A percentile compares a stretch with the other conserved stretches of the same genome.
These are phyloP conservation scores for Aspergillus heteromorphus DNA, from an alignment of 495 filamentous ascomycete species.

Conservation along the genomic window DNA sequence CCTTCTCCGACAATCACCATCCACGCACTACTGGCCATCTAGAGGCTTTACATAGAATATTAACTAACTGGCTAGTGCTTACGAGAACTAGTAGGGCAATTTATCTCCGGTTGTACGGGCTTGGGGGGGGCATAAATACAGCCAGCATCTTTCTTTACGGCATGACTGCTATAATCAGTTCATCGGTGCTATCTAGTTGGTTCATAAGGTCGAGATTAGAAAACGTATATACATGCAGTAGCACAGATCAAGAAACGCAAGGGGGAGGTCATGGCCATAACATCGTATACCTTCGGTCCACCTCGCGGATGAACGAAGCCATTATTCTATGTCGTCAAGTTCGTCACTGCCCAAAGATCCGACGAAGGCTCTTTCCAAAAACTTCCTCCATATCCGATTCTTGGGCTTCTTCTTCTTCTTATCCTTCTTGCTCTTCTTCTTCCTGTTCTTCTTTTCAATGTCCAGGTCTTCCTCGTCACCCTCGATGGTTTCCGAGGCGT, in stretches of 20 bases:
- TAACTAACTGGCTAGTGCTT: no score
- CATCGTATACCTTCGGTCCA: neutral
- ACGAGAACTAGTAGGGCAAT: no score
- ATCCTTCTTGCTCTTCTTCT: slow-evolving; percentile 11
- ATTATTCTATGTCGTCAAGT: slow-evolving; percentile 14
- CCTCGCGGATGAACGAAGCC: neutral
- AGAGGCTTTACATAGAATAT: no score
- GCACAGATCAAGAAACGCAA: neutral
- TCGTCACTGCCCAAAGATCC: slow-evolving; percentile 47
- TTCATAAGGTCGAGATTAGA: slow-evolving; percentile 2
- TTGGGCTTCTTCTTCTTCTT: slow-evolving; percentile 43
- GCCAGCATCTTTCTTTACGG: no score
- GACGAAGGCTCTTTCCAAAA: slow-evolving; percentile 75
- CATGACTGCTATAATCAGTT: no score
- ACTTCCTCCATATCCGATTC: slow-evolving; percentile 63
- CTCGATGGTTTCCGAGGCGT: slow-evolving; percentile 15
- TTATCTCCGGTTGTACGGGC: no score
- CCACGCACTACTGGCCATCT: no score
- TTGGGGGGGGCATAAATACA: no score
- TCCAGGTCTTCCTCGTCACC: slow-evolving; percentile 11
- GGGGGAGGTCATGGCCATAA: neutral
- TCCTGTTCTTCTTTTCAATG: neutral
- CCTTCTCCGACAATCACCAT: no score
- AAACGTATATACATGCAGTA: neutral
- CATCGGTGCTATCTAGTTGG: no score